A percentile compares a stretch with the other conserved stretches of the same genome.
phyloP scores from a whole-genome alignment of 2,329 filamentous ascomycete genomes.

The Lecanosticta acicola region DNA sequence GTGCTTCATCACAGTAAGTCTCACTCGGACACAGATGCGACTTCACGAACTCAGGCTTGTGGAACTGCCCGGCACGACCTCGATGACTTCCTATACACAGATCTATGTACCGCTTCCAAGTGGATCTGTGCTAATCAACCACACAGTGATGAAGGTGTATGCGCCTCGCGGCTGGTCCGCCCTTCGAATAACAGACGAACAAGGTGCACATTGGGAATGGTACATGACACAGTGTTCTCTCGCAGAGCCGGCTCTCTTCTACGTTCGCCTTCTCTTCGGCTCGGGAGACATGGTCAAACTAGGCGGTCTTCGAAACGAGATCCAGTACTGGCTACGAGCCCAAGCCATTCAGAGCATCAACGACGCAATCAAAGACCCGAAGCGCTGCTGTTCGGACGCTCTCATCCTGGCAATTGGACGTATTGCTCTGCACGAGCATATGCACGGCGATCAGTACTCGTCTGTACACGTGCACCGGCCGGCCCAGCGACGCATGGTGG shows the following conservation, averaged over 20 bases:
- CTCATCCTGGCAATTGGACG: conserved; percentile 30
- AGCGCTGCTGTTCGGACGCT: conserved; percentile 20
- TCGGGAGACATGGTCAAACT: conserved; percentile 30
- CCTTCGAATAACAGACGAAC: conserved; percentile 26
- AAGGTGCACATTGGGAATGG: conserved; percentile 30
- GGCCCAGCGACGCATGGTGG: conserved; percentile 31
- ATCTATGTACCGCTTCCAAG: too few species aligned
- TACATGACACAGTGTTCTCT: conserved; percentile 32
- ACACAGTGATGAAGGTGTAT: conserved; percentile 29
- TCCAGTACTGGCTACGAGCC: conserved; percentile 26
- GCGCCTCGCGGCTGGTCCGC: conserved; percentile 32
- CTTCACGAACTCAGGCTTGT: too few species aligned
- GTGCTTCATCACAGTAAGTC: conserved; percentile 29
- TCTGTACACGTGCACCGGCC: conserved; percentile 30
- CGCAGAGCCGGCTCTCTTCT: conserved; percentile 31
- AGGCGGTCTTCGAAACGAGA: conserved; percentile 17
- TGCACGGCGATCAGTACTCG: conserved; percentile 31
- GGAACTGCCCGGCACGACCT: too few species aligned
- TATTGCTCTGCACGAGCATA: conserved; percentile 32
- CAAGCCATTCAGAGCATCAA: conserved; percentile 29
- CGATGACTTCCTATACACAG: too few species aligned
- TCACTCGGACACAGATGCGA: too few species aligned
- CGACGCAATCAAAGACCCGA: conserved; percentile 21
- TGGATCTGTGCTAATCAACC: too few species aligned
- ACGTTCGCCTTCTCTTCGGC: conserved; percentile 31